These are phyloP conservation scores for Pavlovales sp. DNA, from an alignment of 208 protist genomes.

Conservation along the genomic window DNA sequence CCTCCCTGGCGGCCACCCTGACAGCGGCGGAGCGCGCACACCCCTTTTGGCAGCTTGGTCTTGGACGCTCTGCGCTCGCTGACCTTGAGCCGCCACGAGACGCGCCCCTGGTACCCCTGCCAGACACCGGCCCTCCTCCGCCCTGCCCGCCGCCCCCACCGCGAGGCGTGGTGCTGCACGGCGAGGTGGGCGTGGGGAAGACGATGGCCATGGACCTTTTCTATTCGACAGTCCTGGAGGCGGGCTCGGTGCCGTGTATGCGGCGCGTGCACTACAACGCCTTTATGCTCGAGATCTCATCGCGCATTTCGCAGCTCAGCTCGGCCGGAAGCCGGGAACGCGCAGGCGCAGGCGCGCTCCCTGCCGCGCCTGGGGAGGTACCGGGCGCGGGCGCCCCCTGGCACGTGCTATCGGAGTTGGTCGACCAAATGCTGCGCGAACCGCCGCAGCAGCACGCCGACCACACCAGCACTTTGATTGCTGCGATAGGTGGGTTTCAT, in stretches of 20 bases:
- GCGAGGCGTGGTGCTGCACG: conserved; percentile 20
- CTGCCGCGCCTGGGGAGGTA: too few species aligned
- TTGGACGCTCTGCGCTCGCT: not conserved
- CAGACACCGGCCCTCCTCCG: not conserved
- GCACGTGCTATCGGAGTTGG: not conserved
- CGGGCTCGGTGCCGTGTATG: not conserved
- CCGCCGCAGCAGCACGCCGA: not conserved
- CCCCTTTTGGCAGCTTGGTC: not conserved
- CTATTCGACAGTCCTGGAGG: not conserved
- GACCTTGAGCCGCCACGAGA: too few species aligned
- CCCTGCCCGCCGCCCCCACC: not conserved
- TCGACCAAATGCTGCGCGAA: not conserved
- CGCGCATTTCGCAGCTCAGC: too few species aligned
- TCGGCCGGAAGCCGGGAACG: too few species aligned
- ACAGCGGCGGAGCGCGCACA: not conserved
- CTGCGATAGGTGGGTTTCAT: too few species aligned
- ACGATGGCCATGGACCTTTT: conserved; percentile 17
- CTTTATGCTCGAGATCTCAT: conserved; percentile 9
- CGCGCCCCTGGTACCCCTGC: too few species aligned
- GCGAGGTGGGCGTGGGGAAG: conserved; percentile 12
- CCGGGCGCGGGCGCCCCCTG: not conserved
- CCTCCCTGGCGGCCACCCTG: not conserved
- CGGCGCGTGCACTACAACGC: conserved; percentile 21
- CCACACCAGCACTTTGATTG: not conserved
- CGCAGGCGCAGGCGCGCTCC: not conserved